Percentiles rank a stretch among this genome's conserved stretches.
These are phyloP conservation scores for Geotrichum aggregatum DNA, from an alignment of 1,139 yeast species.

Conservation along the genomic window DNA sequence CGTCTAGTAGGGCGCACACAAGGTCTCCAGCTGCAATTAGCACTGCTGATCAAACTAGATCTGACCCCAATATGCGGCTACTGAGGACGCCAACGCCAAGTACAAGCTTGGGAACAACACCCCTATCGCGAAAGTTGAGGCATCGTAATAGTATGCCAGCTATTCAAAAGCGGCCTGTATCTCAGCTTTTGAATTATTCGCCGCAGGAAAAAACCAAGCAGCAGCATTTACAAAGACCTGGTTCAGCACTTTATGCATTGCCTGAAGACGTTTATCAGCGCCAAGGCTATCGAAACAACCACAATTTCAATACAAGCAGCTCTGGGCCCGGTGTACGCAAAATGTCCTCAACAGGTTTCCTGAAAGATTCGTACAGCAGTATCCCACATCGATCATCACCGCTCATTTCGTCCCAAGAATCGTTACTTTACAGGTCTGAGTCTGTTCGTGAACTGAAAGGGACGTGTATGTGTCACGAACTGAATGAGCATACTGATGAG, in stretches of 20 bases:
- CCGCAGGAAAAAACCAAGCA: background rate
- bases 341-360: too few relatives aligned
- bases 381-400: too few relatives aligned
- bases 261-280: background rate
- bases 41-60: background rate
- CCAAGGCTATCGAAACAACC: background rate
- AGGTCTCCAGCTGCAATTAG: background rate
- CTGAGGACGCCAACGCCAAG: background rate
- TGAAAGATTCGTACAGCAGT: too few relatives aligned
- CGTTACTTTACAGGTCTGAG: too few relatives aligned
- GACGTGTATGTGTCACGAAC: too few relatives aligned
- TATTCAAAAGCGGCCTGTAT: background rate
- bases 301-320: background rate
- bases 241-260: background rate
- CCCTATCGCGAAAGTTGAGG: background rate
- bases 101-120: background rate
- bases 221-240: background rate
- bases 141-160: constrained; percentile 3
- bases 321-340: too few relatives aligned
- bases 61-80: background rate
- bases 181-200: background rate
- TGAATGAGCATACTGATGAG: too few relatives aligned
- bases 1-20: background rate
- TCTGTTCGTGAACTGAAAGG: too few relatives aligned
- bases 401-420: too few relatives aligned